These are phyloP conservation scores for Corynascus novoguineensis DNA, from an alignment of 495 filamentous ascomycete genomes.

Conservation along the genomic window DNA sequence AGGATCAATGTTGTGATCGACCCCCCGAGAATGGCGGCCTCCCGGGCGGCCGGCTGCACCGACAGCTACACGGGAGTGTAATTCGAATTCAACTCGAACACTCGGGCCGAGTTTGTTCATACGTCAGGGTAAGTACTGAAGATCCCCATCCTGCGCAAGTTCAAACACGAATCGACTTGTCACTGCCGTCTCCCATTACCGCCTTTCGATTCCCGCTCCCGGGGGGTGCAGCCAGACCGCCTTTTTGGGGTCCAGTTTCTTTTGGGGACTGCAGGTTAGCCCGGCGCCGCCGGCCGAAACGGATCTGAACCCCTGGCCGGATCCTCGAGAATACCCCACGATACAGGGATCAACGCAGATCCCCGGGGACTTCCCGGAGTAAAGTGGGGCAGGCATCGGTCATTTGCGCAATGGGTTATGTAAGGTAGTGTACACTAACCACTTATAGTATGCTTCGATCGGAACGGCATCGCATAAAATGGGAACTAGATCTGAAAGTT, in stretches of 20 bases:
- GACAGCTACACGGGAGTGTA: no score
- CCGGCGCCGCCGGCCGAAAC: constrained; percentile 10
- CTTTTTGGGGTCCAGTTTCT: constrained; percentile 3
- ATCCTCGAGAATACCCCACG: constrained; percentile 14
- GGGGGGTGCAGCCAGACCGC: constrained; percentile 4
- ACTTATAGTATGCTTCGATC: no score
- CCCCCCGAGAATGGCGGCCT: not conserved
- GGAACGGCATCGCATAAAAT: no score
- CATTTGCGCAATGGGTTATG: no score
- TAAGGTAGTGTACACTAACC: no score
- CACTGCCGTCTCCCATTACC: no score
- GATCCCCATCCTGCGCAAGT: no score
- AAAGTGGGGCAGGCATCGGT: not conserved
- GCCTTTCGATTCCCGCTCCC: not conserved
- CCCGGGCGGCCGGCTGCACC: not conserved
- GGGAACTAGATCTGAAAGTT: no score
- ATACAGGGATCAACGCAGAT: constrained; percentile 16
- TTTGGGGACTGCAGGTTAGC: not conserved
- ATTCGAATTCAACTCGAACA: no score
- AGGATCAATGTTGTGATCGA: not conserved
- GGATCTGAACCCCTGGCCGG: constrained; percentile 7
- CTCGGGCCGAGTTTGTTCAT: no score
- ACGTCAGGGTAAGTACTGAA: no score
- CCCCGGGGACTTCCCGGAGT: not conserved
- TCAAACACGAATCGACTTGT: not conserved